A percentile compares a stretch with the other conserved stretches of the same genome.
phyloP scores from a whole-genome alignment of 352 stramenopile genomes.

The Albugo laibachii region DNA sequence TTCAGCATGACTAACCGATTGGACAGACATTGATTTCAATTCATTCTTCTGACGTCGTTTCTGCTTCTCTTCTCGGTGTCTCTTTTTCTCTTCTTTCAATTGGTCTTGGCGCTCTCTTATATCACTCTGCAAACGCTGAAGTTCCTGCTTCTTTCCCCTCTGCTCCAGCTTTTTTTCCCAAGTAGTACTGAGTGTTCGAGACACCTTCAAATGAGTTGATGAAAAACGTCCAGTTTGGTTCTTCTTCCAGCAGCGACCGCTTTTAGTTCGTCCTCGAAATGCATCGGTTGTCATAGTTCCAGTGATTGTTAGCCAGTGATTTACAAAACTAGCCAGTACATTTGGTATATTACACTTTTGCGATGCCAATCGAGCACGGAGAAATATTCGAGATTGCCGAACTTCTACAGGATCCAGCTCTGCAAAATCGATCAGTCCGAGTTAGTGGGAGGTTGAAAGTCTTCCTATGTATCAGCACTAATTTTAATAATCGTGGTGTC shows the following conservation, averaged over 20 bases:
- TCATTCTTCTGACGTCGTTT: conserved; percentile 80
- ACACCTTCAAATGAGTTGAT: conserved; percentile 45
- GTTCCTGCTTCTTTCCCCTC: conserved; percentile 52
- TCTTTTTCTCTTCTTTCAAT: conserved; percentile 53
- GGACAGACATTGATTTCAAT: conserved; percentile 70
- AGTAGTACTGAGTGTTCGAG: conserved; percentile 63
- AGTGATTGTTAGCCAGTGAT: not conserved
- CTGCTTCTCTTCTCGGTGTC: conserved; percentile 67
- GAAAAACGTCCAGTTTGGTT: conserved; percentile 66
- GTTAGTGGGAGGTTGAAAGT: conserved; percentile 34
- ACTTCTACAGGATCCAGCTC: conserved; percentile 28
- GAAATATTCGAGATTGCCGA: conserved; percentile 72
- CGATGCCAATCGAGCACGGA: conserved; percentile 8
- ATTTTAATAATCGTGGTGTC: not conserved
- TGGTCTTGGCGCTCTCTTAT: conserved; percentile 54
- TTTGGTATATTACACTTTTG: not conserved
- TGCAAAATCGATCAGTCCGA: conserved; percentile 59
- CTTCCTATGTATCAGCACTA: not conserved
- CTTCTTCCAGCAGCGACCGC: conserved; percentile 68
- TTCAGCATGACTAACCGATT: conserved; percentile 40
- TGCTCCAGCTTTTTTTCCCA: conserved; percentile 77
- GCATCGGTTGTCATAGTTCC: not conserved
- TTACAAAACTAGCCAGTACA: not conserved
- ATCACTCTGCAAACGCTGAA: conserved; percentile 67
- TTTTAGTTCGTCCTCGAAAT: conserved; percentile 42